Base-by-base conservation (phyloP, 2,329 filamentous ascomycete genomes). In the Periglandula ipomoeae region DNA sequence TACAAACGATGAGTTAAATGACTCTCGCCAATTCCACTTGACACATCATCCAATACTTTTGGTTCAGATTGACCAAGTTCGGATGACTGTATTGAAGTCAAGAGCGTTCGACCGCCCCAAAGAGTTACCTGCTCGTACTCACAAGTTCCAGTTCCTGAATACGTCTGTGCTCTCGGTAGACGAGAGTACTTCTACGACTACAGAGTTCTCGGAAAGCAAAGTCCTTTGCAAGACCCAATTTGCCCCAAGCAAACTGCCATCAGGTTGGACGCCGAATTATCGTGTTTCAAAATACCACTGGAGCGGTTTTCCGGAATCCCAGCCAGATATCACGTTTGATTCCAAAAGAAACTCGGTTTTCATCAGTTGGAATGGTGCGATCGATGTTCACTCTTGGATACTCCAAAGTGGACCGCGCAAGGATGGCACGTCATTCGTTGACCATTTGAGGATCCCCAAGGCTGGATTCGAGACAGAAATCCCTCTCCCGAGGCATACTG, bases 151-250 rank as follows among this genome's bases (percentile, higher is more conserved):
- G 53, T 56, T 77, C 5, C 67, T 82, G 0, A 72, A 72, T 46
- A 73, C 73, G 30, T 74, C 78, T 50, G 70, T 71, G 6, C 62
- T 82, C 38, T 71, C 82, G 30, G 75, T 76, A 52, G 82, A 78
- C 77, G 78, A 79, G 4, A 70, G 68, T 0, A 67, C 70, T 17
- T 72, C 72, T 0, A 70, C 70, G 3, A 56, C 73, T 20, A 76
- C 71, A 6, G 73, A 74, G 53, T 70, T 74, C 55, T 65, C 65
- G 0, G 68, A 73, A n/a, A 77, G 77, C 8, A 61, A 68, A 8
- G 59, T 72, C 3, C 63, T 81, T 17, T 78, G 78, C 65, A 74
- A 81, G 50, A 68, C 67, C 3, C 74, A 75, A 55, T 48, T 69
- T 52, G 61, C 59, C 50, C 58, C 60, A 55, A 59, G 59, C 57